Evolutionary conservation across 305 asterid species (phyloP), one percentile per base, ranked within the genome.

Genomic region (Fraxinus dipetala): DNA sequence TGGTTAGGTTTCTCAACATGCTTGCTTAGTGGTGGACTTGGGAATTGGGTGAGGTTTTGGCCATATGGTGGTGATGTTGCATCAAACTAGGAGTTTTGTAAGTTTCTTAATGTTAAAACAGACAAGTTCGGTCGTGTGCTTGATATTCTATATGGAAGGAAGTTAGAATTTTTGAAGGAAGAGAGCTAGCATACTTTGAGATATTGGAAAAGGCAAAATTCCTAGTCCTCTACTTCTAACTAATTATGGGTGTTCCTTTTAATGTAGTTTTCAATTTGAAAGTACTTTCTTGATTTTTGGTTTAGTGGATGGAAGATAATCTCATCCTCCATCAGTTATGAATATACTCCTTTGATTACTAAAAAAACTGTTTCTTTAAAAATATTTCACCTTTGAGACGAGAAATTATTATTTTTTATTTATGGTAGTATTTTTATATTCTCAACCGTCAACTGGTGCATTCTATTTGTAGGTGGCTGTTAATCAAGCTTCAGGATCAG

Each of bases 401-500:
- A 61, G 9, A 63, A 63, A 61, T 24, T 24, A 18, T 61, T 9
- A 24, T 2, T 63, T 26, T 3, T 18, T 18, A 6, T 59, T 20
- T 59, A 20, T 7, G 28, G 30, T 59, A 18, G 28, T 59, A 20
- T 59, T 59, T 59, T 26, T 28, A 24, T 65, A 28, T 26, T 5
- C 73, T 26, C 73, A 63, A 63, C 31, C 1, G 38, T 67, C 20
- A 70, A 31, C 22, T 14, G 20, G 43, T 70, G 43, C 22, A 70
- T 78, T 81, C 40, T 59, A 79, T 86, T 85, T 83, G 89, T 93
- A 92, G 97, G 93, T 86, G 13, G 92, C 89, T 86, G 86, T 56
- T 56, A 79, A 80, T 86, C 94, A 91, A 76, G 86, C 92, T 83
- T 67, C 94, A 61, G 98, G 95, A 83, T 88, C 98, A 26, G 98